phyloP scores from a whole-genome alignment of 202 grass and related monocot genomes.

The Digitaria exilis region DNA sequence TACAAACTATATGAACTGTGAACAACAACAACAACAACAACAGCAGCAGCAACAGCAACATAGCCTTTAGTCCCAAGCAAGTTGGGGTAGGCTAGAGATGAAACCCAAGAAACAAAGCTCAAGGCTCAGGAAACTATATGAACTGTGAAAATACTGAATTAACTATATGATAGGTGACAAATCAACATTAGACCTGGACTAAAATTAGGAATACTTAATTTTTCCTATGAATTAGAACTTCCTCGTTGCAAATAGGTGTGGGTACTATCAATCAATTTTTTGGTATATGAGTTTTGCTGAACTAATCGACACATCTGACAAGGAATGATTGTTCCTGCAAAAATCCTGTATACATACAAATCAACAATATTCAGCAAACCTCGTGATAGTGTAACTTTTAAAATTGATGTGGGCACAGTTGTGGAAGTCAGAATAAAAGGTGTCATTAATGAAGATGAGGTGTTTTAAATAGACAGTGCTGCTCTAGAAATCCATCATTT shows the following conservation, averaged over 20 bases:
- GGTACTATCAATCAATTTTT: background rate
- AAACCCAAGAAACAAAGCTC: no score
- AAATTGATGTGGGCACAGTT: background rate
- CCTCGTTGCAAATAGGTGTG: background rate
- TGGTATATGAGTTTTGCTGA: background rate
- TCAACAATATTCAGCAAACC: background rate
- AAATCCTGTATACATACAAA: background rate
- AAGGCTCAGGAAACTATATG: no score
- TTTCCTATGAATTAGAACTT: background rate
- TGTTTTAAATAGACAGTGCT: conserved; percentile 10
- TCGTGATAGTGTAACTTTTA: background rate
- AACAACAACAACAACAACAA: no score
- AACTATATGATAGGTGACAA: background rate
- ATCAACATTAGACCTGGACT: background rate
- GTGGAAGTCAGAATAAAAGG: conserved; percentile 13
- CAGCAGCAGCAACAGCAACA: no score
- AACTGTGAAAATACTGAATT: background rate
- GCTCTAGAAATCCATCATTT: background rate
- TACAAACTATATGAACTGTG: background rate
- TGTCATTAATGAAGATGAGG: background rate
- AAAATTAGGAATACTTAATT: background rate
- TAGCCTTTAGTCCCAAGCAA: no score
- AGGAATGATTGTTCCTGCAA: background rate
- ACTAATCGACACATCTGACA: background rate
- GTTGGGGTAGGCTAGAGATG: no score